Base-by-base conservation (phyloP, 208 protist species). In the Leishmania major region DNA sequence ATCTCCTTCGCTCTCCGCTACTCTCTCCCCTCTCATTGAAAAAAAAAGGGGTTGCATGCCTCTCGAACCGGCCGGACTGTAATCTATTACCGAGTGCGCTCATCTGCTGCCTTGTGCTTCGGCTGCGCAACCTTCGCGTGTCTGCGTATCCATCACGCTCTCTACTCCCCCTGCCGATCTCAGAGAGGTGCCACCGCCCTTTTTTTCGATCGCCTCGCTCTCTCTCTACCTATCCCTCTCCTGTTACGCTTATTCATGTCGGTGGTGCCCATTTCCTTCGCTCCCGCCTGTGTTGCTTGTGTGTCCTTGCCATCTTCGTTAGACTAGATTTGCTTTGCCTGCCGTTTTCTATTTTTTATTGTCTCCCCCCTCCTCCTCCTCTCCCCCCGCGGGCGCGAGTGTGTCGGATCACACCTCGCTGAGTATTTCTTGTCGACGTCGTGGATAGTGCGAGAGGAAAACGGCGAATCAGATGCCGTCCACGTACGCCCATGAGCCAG, bases 401-500 rank as follows among this genome's bases (percentile, higher is more conserved):
- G 69, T 49, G 40, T 31, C 22, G 4, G 35, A 49, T 25, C 7
- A 6, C 4, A 31, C 7, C 43, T 73, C 69, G 13, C 31, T 37
- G 0, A 1, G 25, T 74, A 49, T 49, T 72, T 13, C 25, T 62
- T 51, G 45, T 15, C 25, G 3, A 31, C 40, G 15, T 55, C 28
- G 19, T 74, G 70, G 11, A 31, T 74, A 11, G n/a, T 19, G 51
- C 70, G 11, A 74, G 51, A 53, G 28, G 45, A 53, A 28, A 35
- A 22, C 25, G n/a, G 70, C 4, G 7, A 51, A 13, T 45, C 43
- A 74, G 15, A 78, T 78, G 75, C 57, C 57, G 7, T 70, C 77
- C 45, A 3, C 77, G 28, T 80, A 80, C n/a, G 77, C 47, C 25
- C 82, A 86, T 31, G 82, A 86, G 64, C 82, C 82, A 0, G 73